Conservation (phyloP, 2,329 filamentous ascomycete species). For the Dactylonectria estremocensis region DNA sequence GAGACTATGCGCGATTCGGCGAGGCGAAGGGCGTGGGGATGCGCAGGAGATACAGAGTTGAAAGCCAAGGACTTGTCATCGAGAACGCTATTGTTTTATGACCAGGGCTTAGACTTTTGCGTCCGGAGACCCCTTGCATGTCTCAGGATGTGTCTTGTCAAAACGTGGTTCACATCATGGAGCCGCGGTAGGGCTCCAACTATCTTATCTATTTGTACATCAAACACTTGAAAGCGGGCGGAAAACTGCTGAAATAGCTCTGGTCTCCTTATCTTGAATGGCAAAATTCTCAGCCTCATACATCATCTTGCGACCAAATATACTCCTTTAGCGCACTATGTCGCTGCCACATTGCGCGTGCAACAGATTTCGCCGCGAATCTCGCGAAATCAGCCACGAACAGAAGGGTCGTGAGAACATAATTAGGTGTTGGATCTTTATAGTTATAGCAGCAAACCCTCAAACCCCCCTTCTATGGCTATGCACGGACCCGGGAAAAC, state of each 20-base stretch:
- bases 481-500: constrained; percentile 42
- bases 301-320: not conserved
- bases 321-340: not conserved
- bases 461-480: constrained; percentile 45
- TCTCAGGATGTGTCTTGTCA: constrained; percentile 37
- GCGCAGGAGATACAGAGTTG: constrained; percentile 83
- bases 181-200: not conserved
- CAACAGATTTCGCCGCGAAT: not conserved
- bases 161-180: constrained; percentile 20
- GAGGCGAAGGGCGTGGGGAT: constrained; percentile 80
- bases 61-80: constrained; percentile 85
- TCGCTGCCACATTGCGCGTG: constrained; percentile 7
- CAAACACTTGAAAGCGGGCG: not conserved
- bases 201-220: constrained; percentile 5
- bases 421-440: constrained; percentile 46
- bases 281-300: not conserved
- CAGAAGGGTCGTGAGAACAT: constrained; percentile 25
- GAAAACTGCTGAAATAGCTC: not conserved
- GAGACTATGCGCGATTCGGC: constrained; percentile 72
- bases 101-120: constrained; percentile 14
- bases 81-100: constrained; percentile 80
- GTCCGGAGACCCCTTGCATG: constrained; percentile 34
- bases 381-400: constrained; percentile 8
- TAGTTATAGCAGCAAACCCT: constrained; percentile 46
- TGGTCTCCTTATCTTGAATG: not conserved